These are phyloP conservation scores for Ogataea angusta DNA, from an alignment of 805 yeast genomes.

Conservation along the genomic window DNA sequence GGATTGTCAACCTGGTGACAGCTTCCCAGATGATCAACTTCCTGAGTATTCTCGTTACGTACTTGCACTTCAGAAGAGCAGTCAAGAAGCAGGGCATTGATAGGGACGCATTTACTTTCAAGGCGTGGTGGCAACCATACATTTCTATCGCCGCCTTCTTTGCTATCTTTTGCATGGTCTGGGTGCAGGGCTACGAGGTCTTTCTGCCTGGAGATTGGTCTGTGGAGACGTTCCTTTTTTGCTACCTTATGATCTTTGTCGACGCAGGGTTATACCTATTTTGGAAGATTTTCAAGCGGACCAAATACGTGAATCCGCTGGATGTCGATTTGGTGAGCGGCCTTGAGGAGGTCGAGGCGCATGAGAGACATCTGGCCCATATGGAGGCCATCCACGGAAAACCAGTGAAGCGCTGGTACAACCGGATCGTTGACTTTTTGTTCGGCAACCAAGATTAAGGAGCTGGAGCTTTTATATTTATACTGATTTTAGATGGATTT, in stretches of 20 bases:
- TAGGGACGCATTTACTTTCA: conserved; percentile 45
- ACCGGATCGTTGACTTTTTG: conserved; percentile 12
- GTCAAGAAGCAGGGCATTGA: conserved; percentile 50
- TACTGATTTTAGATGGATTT: not conserved
- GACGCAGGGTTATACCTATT: conserved; percentile 43
- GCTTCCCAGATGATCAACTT: conserved; percentile 66
- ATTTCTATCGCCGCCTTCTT: conserved; percentile 47
- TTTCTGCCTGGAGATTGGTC: conserved; percentile 68
- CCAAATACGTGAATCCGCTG: conserved; percentile 41
- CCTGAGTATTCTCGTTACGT: conserved; percentile 54
- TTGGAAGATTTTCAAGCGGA: conserved; percentile 52
- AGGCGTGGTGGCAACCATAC: conserved; percentile 59
- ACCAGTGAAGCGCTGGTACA: conserved; percentile 14
- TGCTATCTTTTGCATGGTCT: conserved; percentile 48
- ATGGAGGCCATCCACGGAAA: conserved; percentile 8
- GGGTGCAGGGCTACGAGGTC: conserved; percentile 66
- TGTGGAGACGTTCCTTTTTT: conserved; percentile 58
- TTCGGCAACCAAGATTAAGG: conserved; percentile 11
- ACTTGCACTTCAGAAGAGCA: conserved; percentile 60
- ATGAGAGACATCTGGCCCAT: conserved; percentile 37
- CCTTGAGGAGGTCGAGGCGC: conserved; percentile 54
- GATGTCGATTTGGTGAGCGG: conserved; percentile 56
- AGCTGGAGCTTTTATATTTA: not conserved
- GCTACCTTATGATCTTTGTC: conserved; percentile 68
- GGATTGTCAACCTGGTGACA: conserved; percentile 72